Base-by-base conservation (phyloP, 768 basidiomycete genomes). In the Austroboletus festivus region DNA sequence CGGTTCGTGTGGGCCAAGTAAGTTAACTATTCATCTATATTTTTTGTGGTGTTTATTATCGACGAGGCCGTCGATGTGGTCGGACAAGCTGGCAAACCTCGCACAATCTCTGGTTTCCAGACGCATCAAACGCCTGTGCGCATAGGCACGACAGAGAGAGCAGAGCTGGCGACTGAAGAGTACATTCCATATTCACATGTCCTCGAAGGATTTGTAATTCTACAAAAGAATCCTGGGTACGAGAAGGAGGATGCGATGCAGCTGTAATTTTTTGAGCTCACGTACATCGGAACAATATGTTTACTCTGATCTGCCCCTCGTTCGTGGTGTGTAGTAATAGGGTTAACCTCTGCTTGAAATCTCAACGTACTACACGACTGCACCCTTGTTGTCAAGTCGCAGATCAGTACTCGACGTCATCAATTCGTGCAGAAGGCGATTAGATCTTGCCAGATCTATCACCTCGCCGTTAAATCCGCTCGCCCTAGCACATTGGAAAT, bases 121-220 rank as follows among this genome's bases (percentile, higher is more conserved):
- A 99, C 96, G 15, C 93, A 98, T 70, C 83, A 89, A 62, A 93
- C 96, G 38, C 96, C 95, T 1, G 96, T 99, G 43, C 86, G 96
- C 42, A 70, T 99, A 53, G 95, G 89, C 5, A 94, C 93, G 50
- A 93, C 86, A 2, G 96, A 98, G 65, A 78, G 96, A 38, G 93
- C 90, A 6, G 96, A 98, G 73, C 72, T 98, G 52, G 96, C 93
- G 13, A 98, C 96, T 39, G 95, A 98, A 68, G 95, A 99, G 70
- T 97, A 75, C 68, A 89, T 97, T 57, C 87, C 93, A 3, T 99
- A 89, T 67, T 80, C 83, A 35, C 82, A 84, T 60, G 89, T 93
- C 21, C 75, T 99, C 42, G 95, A 98, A 69, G 93, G 93, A 50
- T 87, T 96, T 58, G 89, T 94, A 33, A 84, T 96, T 45, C 66